A percentile compares a stretch with the other conserved stretches of the same genome.
phyloP scores from a whole-genome alignment of 306 rosid species.

The Acacia confusa region DNA sequence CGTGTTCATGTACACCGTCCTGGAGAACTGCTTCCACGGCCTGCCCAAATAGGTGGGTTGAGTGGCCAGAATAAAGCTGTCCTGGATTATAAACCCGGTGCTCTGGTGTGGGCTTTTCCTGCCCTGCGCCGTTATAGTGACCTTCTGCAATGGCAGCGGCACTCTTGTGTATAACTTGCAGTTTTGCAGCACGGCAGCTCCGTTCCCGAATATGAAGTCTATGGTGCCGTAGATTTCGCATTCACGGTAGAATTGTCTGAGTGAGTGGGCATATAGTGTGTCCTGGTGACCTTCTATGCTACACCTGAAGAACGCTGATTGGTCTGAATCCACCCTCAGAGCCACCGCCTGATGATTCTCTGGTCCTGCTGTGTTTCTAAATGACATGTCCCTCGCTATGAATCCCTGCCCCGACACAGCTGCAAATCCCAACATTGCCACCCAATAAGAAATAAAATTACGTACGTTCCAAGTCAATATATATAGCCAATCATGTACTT shows the following conservation, averaged over 20 bases:
- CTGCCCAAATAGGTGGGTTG: slow-evolving; percentile 76
- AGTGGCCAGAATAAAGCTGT: slow-evolving; percentile 64
- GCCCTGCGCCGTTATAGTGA: slow-evolving; percentile 84
- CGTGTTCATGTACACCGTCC: slow-evolving; percentile 74
- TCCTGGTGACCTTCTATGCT: slow-evolving; percentile 87
- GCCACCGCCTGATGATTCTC: slow-evolving; percentile 79
- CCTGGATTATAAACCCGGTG: slow-evolving; percentile 76
- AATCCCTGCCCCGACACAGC: slow-evolving; percentile 85
- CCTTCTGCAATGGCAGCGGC: slow-evolving; percentile 73
- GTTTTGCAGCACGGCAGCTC: slow-evolving; percentile 74
- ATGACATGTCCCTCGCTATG: slow-evolving; percentile 71
- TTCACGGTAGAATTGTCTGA: slow-evolving; percentile 78
- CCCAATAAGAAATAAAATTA: not conserved
- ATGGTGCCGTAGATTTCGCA: slow-evolving; percentile 78
- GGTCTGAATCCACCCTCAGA: slow-evolving; percentile 80
- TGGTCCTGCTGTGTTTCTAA: slow-evolving; percentile 76
- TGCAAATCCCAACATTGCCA: slow-evolving; percentile 14
- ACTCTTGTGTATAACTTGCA: slow-evolving; percentile 78
- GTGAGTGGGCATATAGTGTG: slow-evolving; percentile 80
- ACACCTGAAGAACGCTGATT: slow-evolving; percentile 77
- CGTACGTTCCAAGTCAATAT: not conserved
- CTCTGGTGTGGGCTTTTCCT: slow-evolving; percentile 75
- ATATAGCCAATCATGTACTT: no score
- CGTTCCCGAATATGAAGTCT: slow-evolving; percentile 88
- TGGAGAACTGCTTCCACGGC: slow-evolving; percentile 76